Conservation (phyloP, 2,329 filamentous ascomycete genomes). For the Pestalotiopsis sp. region DNA sequence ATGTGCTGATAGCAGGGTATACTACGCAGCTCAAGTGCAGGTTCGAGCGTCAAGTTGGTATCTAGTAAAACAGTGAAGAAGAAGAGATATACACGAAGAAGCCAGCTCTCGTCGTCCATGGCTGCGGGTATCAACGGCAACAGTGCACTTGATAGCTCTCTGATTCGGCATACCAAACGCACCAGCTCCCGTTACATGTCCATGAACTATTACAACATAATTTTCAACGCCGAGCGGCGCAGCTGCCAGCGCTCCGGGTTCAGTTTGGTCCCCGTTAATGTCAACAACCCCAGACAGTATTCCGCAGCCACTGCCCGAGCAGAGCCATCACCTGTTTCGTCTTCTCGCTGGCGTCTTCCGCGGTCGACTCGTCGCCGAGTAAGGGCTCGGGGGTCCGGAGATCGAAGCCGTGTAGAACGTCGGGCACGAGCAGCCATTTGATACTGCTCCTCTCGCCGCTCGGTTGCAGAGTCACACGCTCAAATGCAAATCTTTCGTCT, state of each 20-base stretch:
- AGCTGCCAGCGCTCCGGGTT: background rate
- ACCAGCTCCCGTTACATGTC: background rate
- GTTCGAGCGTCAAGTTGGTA: too few relatives aligned
- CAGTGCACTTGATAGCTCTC: too few relatives aligned
- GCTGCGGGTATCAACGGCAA: too few relatives aligned
- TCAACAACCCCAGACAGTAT: conserved; percentile 1
- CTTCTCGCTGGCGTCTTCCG: conserved; percentile 9
- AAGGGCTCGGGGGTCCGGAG: conserved; percentile 4
- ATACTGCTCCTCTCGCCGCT: background rate
- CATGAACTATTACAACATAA: background rate
- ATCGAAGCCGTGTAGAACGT: conserved; percentile 9
- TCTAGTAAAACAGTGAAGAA: too few relatives aligned
- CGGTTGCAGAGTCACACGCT: background rate
- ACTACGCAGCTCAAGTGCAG: too few relatives aligned
- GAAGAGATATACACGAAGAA: too few relatives aligned
- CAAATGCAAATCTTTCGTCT: conserved; percentile 6
- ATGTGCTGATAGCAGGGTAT: too few relatives aligned
- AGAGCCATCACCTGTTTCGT: background rate
- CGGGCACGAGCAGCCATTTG: conserved; percentile 12
- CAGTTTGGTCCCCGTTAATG: background rate
- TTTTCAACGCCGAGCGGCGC: background rate
- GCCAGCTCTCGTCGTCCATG: too few relatives aligned
- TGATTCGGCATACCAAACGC: background rate
- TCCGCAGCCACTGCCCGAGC: conserved; percentile 8
- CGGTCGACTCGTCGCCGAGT: conserved; percentile 5